Evolutionary conservation across 164 flowering plant genomes (phyloP).

Genomic region (Santalum album): DNA sequence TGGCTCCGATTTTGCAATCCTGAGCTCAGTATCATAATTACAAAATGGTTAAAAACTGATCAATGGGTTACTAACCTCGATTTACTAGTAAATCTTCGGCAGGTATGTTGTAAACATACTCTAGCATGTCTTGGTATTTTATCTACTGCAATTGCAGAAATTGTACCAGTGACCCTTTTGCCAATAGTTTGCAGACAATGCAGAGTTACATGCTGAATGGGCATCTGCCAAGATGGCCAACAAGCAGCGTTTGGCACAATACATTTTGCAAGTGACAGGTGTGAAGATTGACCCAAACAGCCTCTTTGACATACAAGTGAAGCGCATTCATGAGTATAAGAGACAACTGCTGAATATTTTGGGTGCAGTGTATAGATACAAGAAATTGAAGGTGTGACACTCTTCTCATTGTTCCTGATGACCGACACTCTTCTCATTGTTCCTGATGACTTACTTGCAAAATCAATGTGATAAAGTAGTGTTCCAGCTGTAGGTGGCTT

Average conservation of each 20-base stretch:
- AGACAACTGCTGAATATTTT: conserved; percentile 88
- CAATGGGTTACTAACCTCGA: conserved; percentile 85
- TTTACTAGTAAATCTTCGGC: conserved; percentile 58
- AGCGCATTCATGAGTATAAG: conserved; percentile 96
- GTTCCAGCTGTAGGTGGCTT: too few species aligned
- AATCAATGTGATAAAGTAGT: too few species aligned
- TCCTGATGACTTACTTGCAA: too few species aligned
- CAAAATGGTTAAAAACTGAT: conserved; percentile 92
- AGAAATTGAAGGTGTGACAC: conserved; percentile 77
- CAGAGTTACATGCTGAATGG: conserved; percentile 77
- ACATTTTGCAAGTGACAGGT: conserved; percentile 72
- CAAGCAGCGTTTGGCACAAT: conserved; percentile 71
- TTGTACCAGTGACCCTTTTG: conserved; percentile 14
- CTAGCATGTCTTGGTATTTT: neutral
- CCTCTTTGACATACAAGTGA: conserved; percentile 95
- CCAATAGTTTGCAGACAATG: conserved; percentile 75
- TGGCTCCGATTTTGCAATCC: conserved; percentile 97
- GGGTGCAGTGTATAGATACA: conserved; percentile 82
- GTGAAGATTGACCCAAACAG: conserved; percentile 69
- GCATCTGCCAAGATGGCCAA: conserved; percentile 91
- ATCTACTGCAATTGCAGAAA: neutral
- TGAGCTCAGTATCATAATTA: conserved; percentile 74
- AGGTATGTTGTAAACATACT: conserved; percentile 32
- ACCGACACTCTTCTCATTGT: too few species aligned
- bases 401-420: neutral